Evolutionary conservation across 371 early-diverging fungal genomes (phyloP).

Genomic region (Capniomyces stellatus): DNA sequence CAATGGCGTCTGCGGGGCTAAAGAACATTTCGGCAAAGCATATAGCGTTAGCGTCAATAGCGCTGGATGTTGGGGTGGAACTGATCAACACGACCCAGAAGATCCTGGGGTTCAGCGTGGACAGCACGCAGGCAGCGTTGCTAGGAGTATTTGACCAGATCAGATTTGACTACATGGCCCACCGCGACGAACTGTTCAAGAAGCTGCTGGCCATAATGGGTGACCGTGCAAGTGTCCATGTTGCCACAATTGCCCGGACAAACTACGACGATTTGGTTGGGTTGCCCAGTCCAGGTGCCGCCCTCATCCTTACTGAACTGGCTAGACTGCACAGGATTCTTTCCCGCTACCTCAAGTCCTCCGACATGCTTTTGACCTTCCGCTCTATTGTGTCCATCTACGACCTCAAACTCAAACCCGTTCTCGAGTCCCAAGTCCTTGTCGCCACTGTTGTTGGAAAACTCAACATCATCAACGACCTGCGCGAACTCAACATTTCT

Average conservation of each 20-base stretch:
- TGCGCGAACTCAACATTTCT: conserved; percentile 38
- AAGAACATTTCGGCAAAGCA: conserved; percentile 91
- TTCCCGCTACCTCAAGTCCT: conserved; percentile 49
- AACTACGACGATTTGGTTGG: conserved; percentile 50
- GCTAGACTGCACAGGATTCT: conserved; percentile 76
- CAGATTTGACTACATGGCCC: conserved; percentile 55
- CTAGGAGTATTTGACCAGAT: conserved; percentile 75
- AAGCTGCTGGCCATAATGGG: conserved; percentile 85
- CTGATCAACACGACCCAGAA: conserved; percentile 64
- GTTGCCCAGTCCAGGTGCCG: conserved; percentile 10
- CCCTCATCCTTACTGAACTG: conserved; percentile 80
- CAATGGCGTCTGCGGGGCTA: conserved; percentile 81
- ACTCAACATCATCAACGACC: conserved; percentile 50
- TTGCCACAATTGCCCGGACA: conserved; percentile 38
- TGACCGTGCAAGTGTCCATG: conserved; percentile 63
- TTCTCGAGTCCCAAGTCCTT: conserved; percentile 31
- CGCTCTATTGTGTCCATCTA: conserved; percentile 55
- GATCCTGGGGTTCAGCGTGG: conserved; percentile 43
- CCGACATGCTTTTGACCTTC: conserved; percentile 47
- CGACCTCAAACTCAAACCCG: conserved; percentile 38
- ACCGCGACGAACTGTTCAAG: conserved; percentile 68
- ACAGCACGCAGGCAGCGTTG: conserved; percentile 50
- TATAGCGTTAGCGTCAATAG: conserved; percentile 79
- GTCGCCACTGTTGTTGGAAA: conserved; percentile 60
- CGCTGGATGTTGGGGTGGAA: conserved; percentile 62